Evolutionary conservation across 257 asterid species (phyloP), one percentile per base, ranked within the genome.

Genomic region (Primulina tabacum): DNA sequence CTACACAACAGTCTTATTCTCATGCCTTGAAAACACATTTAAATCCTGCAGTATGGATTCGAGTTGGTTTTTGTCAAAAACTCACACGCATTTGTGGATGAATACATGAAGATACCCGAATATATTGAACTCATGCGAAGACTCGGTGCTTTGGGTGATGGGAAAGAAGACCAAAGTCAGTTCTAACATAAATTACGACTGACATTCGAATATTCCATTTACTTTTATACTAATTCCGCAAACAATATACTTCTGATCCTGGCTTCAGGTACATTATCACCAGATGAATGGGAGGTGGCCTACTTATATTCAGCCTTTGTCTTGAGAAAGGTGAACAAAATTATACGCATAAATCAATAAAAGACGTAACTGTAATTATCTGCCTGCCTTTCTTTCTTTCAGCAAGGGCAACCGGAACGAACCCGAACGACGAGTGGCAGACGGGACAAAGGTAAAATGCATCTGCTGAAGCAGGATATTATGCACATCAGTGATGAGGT

Each of bases 261-360:
- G 61, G 67, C 62, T 74, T 26, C 74, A 92, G 98, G 95, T 76
- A 90, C 99, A 29, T 79, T 94, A 10, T 89, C 97, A 30, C 89
- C 89, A 1, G 97, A 91, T 66, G 99, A 94, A 74, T 94, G 99
- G 99, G 99, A 94, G 60, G 97, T 84, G 3, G 99, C 97, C 26
- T 94, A 91, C 79, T 83, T 91, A 73, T 91, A 91, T 82, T 75
- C 81, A 72, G 77, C 99, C 62, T 91, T 86, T 65, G 99, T 85
- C 65, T 78, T 91, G 74, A 82, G 87, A 79, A 94, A 91, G 97
- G 97, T 88, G 75, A 18, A 53, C 56, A 50, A 14, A 70, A 16
- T 59, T 9, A 3, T 26, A 34, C 43, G 57, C 18, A 9, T 5
- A 2, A n/a, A 32, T 47, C 32, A 55, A 30, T 62, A 33, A 12